These are phyloP conservation scores for Henckelia pumila DNA, from an alignment of 257 asterid species.

Conservation along the genomic window DNA sequence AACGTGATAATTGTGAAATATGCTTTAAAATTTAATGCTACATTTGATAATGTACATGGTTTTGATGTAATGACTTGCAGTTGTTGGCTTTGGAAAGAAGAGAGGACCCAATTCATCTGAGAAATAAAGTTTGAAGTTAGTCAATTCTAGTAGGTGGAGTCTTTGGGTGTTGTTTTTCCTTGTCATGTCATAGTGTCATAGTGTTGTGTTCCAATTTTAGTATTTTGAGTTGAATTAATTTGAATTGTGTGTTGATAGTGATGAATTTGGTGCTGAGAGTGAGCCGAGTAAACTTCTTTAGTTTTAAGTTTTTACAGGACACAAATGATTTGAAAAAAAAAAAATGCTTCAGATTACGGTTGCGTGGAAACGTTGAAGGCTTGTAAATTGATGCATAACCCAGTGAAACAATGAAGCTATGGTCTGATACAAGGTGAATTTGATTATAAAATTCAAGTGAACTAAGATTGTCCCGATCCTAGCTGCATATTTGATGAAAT, in stretches of 20 bases:
- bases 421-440: background rate
- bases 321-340: no score
- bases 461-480: background rate
- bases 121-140: constrained; percentile 33
- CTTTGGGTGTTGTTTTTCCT: background rate
- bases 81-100: no score
- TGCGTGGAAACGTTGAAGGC: background rate
- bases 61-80: no score
- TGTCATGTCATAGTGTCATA: background rate
- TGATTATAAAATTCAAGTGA: no score
- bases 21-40: no score
- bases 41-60: no score
- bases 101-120: no score
- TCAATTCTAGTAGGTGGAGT: background rate
- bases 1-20: no score
- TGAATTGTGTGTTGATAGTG: background rate
- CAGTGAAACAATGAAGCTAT: background rate
- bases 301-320: background rate
- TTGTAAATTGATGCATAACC: background rate
- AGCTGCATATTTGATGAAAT: background rate
- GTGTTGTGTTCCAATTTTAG: background rate
- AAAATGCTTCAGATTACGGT: background rate
- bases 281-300: background rate
- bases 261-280: background rate
- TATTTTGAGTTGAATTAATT: background rate